Base-by-base conservation (phyloP, 495 filamentous ascomycete species). In the Tetracladium marchalianum region DNA sequence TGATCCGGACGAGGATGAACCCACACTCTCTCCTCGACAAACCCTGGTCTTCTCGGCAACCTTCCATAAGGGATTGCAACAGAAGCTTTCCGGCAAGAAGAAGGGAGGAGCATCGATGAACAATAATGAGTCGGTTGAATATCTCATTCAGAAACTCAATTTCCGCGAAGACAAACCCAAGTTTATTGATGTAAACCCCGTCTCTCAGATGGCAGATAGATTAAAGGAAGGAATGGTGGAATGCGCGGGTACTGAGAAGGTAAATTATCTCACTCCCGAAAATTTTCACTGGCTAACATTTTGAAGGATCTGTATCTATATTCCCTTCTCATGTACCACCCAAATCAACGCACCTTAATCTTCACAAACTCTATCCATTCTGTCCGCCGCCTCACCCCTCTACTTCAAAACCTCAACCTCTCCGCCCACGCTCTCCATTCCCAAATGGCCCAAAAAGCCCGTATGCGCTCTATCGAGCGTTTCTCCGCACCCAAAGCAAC, bases 21-120 rank as follows among this genome's bases (percentile, higher is more conserved):
- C 66, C 18, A 58, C 64, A 12, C 19, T 42, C 4, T 50, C 53
- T 46, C 31, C 55, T 65, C 73, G 87, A 18, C 92, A 98, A 61
- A 97, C 89, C 1, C 74, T 98, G 1, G 85, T 98, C 32, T 98
- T 98, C 66, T 97, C 93, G 0, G 92, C 92, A 3, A 98, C 92
- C 0, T 95, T 98, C 66, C 83, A 95, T 57, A 85, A 85, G 54
- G 81, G 79, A 10, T 62, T 98, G 42, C 90, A 96, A 58, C 83
- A 90, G 55, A 96, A 95, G 56, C 70, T 98, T 3, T 78, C 86
- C 7, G 83, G 86, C 4, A 93, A 88, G 57, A 68, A 75, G 5
- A 76, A 73, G 22, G 81, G 75, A 47, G 71, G 69, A 56, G 19
- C 55, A 9, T 27, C 22, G 22, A 53, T 55, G 52, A 49, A 58